Percentiles rank a stretch among this genome's conserved stretches.
These are phyloP conservation scores for Penicillium mononematosum DNA, from an alignment of 495 filamentous ascomycete genomes.

Conservation along the genomic window DNA sequence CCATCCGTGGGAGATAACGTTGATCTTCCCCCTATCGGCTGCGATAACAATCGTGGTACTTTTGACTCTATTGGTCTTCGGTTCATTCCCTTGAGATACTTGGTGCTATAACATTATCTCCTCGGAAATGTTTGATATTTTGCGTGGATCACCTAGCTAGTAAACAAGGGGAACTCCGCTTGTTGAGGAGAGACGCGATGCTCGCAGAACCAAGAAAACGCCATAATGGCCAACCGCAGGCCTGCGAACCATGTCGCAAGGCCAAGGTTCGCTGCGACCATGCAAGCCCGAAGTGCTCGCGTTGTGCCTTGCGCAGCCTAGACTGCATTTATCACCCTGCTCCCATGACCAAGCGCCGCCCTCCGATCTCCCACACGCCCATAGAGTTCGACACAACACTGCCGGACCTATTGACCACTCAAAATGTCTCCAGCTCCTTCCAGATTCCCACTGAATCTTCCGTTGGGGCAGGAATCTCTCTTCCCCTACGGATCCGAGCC, in stretches of 20 bases:
- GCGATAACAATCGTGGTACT: no score
- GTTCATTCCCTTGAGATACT: background rate
- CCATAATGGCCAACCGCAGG: background rate
- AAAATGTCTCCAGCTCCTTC: background rate
- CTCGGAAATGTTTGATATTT: background rate
- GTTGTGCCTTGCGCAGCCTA: background rate
- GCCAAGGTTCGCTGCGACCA: background rate
- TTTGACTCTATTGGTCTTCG: no score
- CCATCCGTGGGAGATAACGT: no score
- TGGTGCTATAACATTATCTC: background rate
- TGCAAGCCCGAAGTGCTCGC: background rate
- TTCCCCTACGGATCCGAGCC: background rate
- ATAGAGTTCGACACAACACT: background rate
- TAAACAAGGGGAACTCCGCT: background rate
- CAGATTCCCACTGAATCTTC: background rate
- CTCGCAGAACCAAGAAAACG: background rate
- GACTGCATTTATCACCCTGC: background rate
- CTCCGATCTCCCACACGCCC: background rate
- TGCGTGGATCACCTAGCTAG: background rate
- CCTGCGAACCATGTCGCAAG: slow-evolving; percentile 1
- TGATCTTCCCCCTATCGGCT: no score
- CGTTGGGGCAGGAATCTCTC: background rate
- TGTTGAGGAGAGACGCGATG: background rate
- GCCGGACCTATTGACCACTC: background rate
- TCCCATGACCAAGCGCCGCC: background rate